Base-by-base conservation (phyloP, 2,329 filamentous ascomycete genomes). In the Helminthosporium solani region DNA sequence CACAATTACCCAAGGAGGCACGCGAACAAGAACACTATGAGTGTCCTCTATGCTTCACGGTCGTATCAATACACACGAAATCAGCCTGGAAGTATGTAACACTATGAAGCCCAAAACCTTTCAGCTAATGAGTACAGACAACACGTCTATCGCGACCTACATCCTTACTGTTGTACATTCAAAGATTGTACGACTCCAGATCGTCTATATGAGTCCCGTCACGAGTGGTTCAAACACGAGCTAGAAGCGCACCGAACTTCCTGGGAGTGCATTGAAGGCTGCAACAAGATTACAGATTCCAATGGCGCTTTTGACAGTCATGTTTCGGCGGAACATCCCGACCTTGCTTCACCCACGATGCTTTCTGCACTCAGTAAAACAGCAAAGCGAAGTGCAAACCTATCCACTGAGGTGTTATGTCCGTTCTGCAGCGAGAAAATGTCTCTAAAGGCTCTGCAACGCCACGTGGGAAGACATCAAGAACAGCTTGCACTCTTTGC, bases 21-120 rank as follows among this genome's bases (percentile, higher is more conserved):
- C 40, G 44, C n/a, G 43, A 57, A 14, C 49, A 56, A 7, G 45
- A 61, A 2, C 54, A 56, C n/a, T 70, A 62, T 39, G 56, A 66
- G 44, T 70, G 64, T 31, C 63, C 66, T 18, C 47, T 65, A 15
- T 69, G 66, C 42, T 65, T 50, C 42, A 51, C 47, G 15, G 54
- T 67, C 7, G 42, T 64, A 2, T 52, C 53, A 0, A 52, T 60
- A 5, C 48, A 54, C 15, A 57, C 48, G 4, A 44, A 28, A 21
- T 16, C 34, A 11, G 49, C 43, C 9, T 64, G 58, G 60, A 60
- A 59, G 59, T 57, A 54, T n/a, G 46, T 50, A 27, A 16, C 19
- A 12, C 20, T n/a, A 23, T 18, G 8, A 23, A 9, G 11, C 12
- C 7, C 14, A 7, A 4, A 9, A 12, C 2, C 20, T 6, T 1